Evolutionary conservation across 352 stramenopile genomes (phyloP), one percentile per base, ranked within the genome.

Genomic region (Halophytophthora batemanensis): DNA sequence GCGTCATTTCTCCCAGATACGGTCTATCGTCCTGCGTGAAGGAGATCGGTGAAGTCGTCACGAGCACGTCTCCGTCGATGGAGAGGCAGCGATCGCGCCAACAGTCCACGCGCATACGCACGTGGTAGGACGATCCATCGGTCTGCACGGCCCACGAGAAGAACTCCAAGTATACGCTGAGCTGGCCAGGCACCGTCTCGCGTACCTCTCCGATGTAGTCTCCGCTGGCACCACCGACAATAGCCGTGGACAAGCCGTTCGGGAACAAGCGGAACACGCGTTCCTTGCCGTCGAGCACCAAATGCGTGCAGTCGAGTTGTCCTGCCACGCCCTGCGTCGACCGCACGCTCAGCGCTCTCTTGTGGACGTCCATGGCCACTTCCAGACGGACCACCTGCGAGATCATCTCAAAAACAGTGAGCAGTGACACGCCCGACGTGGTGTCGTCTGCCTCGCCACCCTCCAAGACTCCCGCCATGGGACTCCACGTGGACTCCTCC

Each of bases 191-290:
- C 6, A 49, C 57, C 38, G 85, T 71, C 17, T 77, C 59, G n/a
- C 69, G 69, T 40, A 85, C 78, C 40, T 70, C 64, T 12, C 67
- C 79, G 23, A 83, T 51, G 45, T 91, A 91, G 60, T 91, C 77
- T 22, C 80, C 80, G 45, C 65, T 75, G 53, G 83, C 68, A 10
- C 77, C 76, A 29, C 53, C 60, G 22, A 47, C 49, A 21, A 69
- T 59, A 19, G 50, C 61, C 18, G 77, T 69, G 21, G 74, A 50
- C 31, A 71, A 51, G 37, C 80, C 80, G 51, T 87, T 82, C 19
- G 71, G 64, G 15, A 82, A 74, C 19, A 81, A 42, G 4, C 74
- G 77, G 56, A 82, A 87, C 40, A 86, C 61, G 15, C 75, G 75
- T 31, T 75, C 76, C 31, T 75, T 82, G 21, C 66, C 64, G 46